These are phyloP conservation scores for Elsinoe arachidis DNA, from an alignment of 2,329 filamentous ascomycete species.

Conservation along the genomic window DNA sequence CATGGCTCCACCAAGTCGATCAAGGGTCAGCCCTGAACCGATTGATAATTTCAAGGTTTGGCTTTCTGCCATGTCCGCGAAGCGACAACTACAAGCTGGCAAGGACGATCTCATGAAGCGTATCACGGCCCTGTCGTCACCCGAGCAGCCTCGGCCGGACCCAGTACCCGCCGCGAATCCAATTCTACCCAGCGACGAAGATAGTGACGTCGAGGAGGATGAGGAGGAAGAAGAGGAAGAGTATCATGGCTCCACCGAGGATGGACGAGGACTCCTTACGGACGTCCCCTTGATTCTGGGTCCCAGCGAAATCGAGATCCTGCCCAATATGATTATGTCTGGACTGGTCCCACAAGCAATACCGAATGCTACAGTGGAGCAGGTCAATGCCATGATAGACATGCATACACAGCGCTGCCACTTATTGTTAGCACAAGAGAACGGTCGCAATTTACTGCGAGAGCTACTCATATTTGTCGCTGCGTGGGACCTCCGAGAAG, in stretches of 20 bases:
- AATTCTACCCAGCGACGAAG: slow-evolving; percentile 30
- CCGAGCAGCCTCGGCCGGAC: slow-evolving; percentile 1
- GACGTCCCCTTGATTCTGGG: slow-evolving; percentile 92
- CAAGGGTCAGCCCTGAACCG: not conserved
- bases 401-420: slow-evolving; percentile 86
- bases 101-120: slow-evolving; percentile 45
- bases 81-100: slow-evolving; percentile 41
- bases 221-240: slow-evolving; percentile 67
- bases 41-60: slow-evolving; percentile 41
- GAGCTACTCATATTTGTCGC: slow-evolving; percentile 94
- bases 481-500: slow-evolving; percentile 90
- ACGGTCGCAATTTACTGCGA: slow-evolving; percentile 77
- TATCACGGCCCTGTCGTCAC: slow-evolving; percentile 33
- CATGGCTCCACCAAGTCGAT: not conserved
- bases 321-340: slow-evolving; percentile 96
- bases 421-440: slow-evolving; percentile 80
- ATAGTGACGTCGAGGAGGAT: slow-evolving; percentile 56
- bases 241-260: slow-evolving; percentile 52
- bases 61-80: slow-evolving; percentile 40
- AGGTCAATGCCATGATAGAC: slow-evolving; percentile 55
- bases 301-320: slow-evolving; percentile 86
- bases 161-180: slow-evolving; percentile 1
- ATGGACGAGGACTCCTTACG: slow-evolving; percentile 74
- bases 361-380: slow-evolving; percentile 46
- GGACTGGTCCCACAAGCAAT: slow-evolving; percentile 73